These are phyloP conservation scores for Ilex aquifolium DNA, from an alignment of 257 asterid genomes.

Conservation along the genomic window DNA sequence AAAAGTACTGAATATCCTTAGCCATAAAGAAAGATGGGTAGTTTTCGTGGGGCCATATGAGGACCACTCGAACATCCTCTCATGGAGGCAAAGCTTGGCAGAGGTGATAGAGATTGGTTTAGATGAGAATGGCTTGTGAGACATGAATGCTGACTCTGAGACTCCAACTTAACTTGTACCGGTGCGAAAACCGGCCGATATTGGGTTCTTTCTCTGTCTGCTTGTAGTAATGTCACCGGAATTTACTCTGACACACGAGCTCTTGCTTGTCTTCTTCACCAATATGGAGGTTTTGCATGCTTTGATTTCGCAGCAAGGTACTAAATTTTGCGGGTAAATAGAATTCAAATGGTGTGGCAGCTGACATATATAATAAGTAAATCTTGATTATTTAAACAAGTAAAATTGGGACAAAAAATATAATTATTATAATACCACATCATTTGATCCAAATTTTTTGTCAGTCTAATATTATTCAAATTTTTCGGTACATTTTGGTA, in stretches of 20 bases:
- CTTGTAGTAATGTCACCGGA: constrained; percentile 81
- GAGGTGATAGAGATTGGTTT: constrained; percentile 71
- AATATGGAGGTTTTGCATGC: constrained; percentile 56
- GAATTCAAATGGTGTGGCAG: too few species aligned
- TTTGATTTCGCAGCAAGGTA: constrained; percentile 74
- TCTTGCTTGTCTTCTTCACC: constrained; percentile 50
- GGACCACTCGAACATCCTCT: constrained; percentile 68
- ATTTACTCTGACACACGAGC: constrained; percentile 36
- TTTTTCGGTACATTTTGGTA: too few species aligned
- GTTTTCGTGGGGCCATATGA: constrained; percentile 69
- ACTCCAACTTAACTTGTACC: constrained; percentile 28
- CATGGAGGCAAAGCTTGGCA: constrained; percentile 74
- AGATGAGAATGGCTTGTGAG: constrained; percentile 36
- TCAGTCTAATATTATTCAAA: background rate
- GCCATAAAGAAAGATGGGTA: constrained; percentile 51
- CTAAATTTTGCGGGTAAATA: background rate
- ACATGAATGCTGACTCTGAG: constrained; percentile 44
- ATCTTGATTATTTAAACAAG: too few species aligned
- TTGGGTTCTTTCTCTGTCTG: constrained; percentile 81
- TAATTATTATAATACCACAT: too few species aligned
- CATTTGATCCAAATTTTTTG: background rate
- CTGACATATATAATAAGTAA: too few species aligned
- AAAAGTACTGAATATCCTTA: constrained; percentile 26
- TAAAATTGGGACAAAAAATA: too few species aligned
- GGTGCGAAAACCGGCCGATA: constrained; percentile 32